These are phyloP conservation scores for Kwoniella sp. DNA, from an alignment of 768 basidiomycete species.

Conservation along the genomic window DNA sequence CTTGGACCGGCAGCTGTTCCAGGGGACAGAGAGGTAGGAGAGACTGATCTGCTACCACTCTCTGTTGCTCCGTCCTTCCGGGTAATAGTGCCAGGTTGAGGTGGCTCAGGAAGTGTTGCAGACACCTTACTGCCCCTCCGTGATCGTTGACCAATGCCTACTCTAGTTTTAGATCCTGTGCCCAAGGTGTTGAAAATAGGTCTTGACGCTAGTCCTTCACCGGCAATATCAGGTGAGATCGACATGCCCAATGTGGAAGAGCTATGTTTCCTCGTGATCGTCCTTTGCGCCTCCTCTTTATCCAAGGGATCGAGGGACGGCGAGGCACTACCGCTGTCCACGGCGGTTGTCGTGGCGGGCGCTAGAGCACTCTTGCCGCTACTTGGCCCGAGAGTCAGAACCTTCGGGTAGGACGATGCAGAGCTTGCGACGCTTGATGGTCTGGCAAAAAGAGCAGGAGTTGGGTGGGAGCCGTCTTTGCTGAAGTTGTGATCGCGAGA, in stretches of 20 bases:
- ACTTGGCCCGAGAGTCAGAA: constrained; percentile 7
- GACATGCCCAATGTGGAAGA: background rate
- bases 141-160: constrained; percentile 2
- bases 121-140: constrained; percentile 7
- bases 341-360: constrained; percentile 34
- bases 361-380: constrained; percentile 24
- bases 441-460: constrained; percentile 25
- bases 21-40: background rate
- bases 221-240: background rate
- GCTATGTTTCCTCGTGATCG: background rate
- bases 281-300: background rate
- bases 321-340: constrained; percentile 8
- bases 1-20: background rate
- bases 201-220: background rate
- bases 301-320: background rate
- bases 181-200: constrained; percentile 3
- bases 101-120: background rate
- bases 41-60: background rate
- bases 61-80: background rate
- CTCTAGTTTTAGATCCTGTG: background rate
- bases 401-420: constrained; percentile 30
- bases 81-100: background rate
- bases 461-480: background rate
- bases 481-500: background rate
- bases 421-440: constrained; percentile 33